Conservation (phyloP, 257 asterid genomes). For the Lycium barbarum region DNA sequence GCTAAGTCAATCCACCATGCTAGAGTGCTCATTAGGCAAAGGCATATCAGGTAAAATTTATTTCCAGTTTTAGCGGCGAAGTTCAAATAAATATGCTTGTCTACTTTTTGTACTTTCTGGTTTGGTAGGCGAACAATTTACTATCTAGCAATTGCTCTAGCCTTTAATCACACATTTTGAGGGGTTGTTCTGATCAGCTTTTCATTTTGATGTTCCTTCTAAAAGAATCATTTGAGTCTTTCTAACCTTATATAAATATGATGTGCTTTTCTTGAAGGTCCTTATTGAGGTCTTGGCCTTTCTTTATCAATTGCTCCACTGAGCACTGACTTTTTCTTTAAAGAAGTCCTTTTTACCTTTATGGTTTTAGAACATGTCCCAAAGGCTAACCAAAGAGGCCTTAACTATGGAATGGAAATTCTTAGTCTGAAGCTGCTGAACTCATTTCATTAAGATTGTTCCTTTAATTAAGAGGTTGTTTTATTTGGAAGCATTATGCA, state of each 20-base stretch:
- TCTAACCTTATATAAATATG: no score
- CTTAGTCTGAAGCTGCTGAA: no score
- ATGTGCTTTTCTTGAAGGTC: neutral
- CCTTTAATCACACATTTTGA: neutral
- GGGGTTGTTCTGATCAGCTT: neutral
- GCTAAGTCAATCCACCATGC: conserved; percentile 78
- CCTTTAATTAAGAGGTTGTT: no score
- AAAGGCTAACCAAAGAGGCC: neutral
- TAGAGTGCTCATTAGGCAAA: conserved; percentile 71
- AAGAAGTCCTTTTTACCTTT: neutral
- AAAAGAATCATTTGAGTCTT: no score
- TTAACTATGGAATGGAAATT: neutral
- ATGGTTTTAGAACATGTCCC: neutral
- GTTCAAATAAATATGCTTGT: neutral
- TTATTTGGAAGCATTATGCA: no score
- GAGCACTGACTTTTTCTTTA: no score
- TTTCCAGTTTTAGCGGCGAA: neutral
- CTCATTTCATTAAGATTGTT: no score
- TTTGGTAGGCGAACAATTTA: no score
- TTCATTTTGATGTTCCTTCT: neutral
- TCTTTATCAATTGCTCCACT: no score
- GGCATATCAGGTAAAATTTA: conserved; percentile 60
- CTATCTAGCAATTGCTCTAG: neutral
- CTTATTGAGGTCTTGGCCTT: neutral
- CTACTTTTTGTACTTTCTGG: no score